Conservation (phyloP, 1,284 basidiomycete genomes). For the Fistulinella cinereoalba region DNA sequence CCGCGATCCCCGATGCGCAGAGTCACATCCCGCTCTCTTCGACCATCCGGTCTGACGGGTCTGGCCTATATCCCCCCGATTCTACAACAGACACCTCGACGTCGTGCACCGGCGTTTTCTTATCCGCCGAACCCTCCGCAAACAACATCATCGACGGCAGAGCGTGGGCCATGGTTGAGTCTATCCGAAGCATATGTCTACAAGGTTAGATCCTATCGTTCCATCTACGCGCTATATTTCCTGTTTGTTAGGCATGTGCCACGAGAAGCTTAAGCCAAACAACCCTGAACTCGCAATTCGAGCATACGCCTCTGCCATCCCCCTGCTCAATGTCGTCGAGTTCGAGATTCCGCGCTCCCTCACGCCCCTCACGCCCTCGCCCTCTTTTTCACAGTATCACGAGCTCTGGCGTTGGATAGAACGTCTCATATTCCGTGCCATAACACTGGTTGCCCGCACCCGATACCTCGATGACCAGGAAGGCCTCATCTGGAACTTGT, state of each 20-base stretch:
- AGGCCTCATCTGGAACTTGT: conserved; percentile 53
- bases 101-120: conserved; percentile 48
- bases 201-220: conserved; percentile 46
- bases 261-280: conserved; percentile 48
- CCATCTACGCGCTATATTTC: conserved; percentile 3
- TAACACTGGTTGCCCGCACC: conserved; percentile 53
- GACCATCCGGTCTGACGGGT: conserved; percentile 42
- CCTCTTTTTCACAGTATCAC: conserved; percentile 58
- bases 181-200: conserved; percentile 64
- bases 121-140: conserved; percentile 41
- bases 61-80: conserved; percentile 38
- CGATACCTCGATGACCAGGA: conserved; percentile 39
- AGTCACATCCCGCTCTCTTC: conserved; percentile 47
- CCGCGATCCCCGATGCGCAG: conserved; percentile 50
- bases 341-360: conserved; percentile 46
- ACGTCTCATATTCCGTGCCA: conserved; percentile 64
- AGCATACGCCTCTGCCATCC: conserved; percentile 52
- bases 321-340: conserved; percentile 51
- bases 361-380: conserved; percentile 35
- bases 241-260: conserved; percentile 44
- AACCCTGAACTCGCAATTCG: conserved; percentile 48
- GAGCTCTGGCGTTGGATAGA: conserved; percentile 83
- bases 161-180: conserved; percentile 63
- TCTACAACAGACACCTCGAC: conserved; percentile 41
- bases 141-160: conserved; percentile 60